Evolutionary conservation across 371 early-diverging fungal species (phyloP).

Genomic region (Haplosporangium sp.): DNA sequence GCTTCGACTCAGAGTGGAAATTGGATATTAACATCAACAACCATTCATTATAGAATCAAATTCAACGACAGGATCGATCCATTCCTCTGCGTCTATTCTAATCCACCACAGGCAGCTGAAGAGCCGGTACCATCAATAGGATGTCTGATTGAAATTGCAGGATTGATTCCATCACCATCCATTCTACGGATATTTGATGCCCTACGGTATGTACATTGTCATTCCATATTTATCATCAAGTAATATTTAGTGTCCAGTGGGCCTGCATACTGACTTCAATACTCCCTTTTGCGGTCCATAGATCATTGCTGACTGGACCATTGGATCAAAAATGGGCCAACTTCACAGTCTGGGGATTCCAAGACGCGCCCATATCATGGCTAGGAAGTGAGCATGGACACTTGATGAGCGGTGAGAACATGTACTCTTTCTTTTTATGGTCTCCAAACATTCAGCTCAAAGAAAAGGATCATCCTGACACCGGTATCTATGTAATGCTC

Average conservation of each 20-base stretch:
- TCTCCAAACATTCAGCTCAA: slow-evolving; percentile 11
- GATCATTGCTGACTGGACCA: slow-evolving; percentile 5
- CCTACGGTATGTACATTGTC: slow-evolving; percentile 17
- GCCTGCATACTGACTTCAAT: neutral
- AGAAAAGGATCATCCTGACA: slow-evolving; percentile 20
- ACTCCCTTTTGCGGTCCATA: neutral
- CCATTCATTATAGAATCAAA: slow-evolving; percentile 37
- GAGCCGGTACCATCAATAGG: slow-evolving; percentile 19
- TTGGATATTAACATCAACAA: neutral
- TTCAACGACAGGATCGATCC: slow-evolving; percentile 58
- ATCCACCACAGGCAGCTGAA: slow-evolving; percentile 46
- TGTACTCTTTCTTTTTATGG: slow-evolving; percentile 65
- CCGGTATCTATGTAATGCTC: slow-evolving; percentile 31
- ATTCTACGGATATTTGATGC: slow-evolving; percentile 20
- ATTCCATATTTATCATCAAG: neutral
- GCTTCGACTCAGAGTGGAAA: neutral
- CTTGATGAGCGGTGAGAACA: slow-evolving; percentile 68
- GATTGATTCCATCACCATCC: slow-evolving; percentile 34
- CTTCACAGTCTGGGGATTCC: slow-evolving; percentile 72
- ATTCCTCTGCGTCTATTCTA: slow-evolving; percentile 64
- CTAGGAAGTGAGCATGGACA: slow-evolving; percentile 64
- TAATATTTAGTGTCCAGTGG: neutral
- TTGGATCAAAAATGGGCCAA: slow-evolving; percentile 62
- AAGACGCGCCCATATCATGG: slow-evolving; percentile 77
- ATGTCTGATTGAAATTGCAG: slow-evolving; percentile 30